Percentiles rank a stretch among this genome's conserved stretches.
These are phyloP conservation scores for Fusarium napiforme DNA, from an alignment of 2,329 filamentous ascomycete species.

Conservation along the genomic window DNA sequence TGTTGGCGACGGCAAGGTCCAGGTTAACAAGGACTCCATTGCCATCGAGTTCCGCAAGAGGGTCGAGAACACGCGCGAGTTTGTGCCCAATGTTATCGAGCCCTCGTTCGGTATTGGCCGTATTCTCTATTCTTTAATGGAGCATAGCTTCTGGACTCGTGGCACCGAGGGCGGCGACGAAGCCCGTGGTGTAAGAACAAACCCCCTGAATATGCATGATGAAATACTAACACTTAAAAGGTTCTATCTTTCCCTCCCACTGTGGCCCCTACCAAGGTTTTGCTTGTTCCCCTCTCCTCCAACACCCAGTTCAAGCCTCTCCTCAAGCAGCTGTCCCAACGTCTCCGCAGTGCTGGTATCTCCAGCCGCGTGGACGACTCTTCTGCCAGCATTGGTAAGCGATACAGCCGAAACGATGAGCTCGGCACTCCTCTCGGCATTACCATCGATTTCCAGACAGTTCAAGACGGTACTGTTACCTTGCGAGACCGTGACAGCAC, in stretches of 20 bases:
- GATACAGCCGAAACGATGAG: constrained; percentile 95
- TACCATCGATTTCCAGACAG: constrained; percentile 94
- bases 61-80: constrained; percentile 86
- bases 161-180: constrained; percentile 70
- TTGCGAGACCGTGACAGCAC: constrained; percentile 91
- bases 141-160: constrained; percentile 96
- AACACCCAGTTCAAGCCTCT: constrained; percentile 85
- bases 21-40: constrained; percentile 82
- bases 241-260: constrained; percentile 66
- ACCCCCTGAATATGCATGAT: not conserved
- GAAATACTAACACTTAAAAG: constrained; percentile 47
- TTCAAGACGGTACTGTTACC: constrained; percentile 87
- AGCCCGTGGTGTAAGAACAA: constrained; percentile 84
- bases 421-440: constrained; percentile 93
- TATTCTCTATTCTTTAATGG: constrained; percentile 91
- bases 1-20: constrained; percentile 76
- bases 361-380: constrained; percentile 91
- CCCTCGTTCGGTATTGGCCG: constrained; percentile 97
- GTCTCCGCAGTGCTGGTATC: constrained; percentile 79
- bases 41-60: constrained; percentile 85
- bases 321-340: constrained; percentile 76
- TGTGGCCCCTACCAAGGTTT: constrained; percentile 93
- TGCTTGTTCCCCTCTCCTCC: constrained; percentile 88
- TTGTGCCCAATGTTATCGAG: constrained; percentile 95
- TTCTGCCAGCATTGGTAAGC: constrained; percentile 91